phyloP scores from a whole-genome alignment of 2,329 filamentous ascomycete genomes.

The Pseudocercospora ulei region DNA sequence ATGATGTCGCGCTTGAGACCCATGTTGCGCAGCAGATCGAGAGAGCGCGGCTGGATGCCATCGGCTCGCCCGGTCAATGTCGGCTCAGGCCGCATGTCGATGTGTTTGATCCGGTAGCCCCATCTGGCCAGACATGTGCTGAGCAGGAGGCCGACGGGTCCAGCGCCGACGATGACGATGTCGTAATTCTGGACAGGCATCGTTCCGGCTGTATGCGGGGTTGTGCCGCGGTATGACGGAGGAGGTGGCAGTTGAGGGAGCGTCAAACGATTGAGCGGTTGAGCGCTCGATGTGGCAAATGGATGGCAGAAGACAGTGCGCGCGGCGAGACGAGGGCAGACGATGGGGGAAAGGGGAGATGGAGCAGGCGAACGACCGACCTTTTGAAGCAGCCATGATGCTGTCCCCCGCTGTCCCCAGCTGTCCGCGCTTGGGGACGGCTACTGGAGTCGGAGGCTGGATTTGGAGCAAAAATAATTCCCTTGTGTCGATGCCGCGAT shows the following conservation, averaged over 20 bases:
- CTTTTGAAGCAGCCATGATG: constrained; percentile 16
- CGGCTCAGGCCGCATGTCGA: constrained; percentile 79
- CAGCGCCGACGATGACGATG: constrained; percentile 76
- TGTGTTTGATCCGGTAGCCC: constrained; percentile 92
- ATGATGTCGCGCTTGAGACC: constrained; percentile 80
- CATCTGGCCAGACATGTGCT: constrained; percentile 81
- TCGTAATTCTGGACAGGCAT: constrained; percentile 47
- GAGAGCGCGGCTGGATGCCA: constrained; percentile 80
- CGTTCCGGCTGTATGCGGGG: not conserved
- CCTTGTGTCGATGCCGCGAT: constrained; percentile 20
- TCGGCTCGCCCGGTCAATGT: constrained; percentile 80
- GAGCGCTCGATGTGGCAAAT: constrained; percentile 9
- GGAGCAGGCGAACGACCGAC: constrained; percentile 10
- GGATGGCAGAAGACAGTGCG: constrained; percentile 5
- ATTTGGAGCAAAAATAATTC: constrained; percentile 14
- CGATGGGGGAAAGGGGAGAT: not conserved
- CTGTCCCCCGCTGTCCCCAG: constrained; percentile 2
- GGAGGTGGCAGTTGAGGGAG: not conserved
- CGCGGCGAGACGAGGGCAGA: constrained; percentile 3
- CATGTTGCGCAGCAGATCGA: constrained; percentile 82
- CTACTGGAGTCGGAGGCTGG: constrained; percentile 17
- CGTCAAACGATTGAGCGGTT: constrained; percentile 9
- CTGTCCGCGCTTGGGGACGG: constrained; percentile 17
- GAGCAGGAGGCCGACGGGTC: constrained; percentile 77
- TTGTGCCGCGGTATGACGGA: not conserved